phyloP scores from a whole-genome alignment of 768 basidiomycete species.

The Lentinus brumalis region DNA sequence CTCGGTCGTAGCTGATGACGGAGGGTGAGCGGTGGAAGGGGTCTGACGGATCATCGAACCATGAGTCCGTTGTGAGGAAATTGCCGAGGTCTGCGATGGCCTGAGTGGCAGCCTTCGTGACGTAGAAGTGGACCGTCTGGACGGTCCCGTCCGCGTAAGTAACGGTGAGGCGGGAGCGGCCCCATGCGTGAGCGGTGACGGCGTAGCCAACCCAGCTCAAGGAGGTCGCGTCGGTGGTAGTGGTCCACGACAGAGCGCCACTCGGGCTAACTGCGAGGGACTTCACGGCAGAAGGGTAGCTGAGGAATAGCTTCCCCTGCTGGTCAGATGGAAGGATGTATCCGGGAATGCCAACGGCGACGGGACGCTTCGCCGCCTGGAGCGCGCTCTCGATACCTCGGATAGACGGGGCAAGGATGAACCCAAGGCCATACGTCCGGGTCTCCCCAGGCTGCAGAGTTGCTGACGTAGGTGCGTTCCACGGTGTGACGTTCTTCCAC shows the following conservation, averaged over 20 bases:
- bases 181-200: slow-evolving; percentile 46
- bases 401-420: slow-evolving; percentile 52
- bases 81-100: slow-evolving; percentile 51
- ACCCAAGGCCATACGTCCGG: slow-evolving; percentile 56
- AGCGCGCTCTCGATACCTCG: slow-evolving; percentile 50
- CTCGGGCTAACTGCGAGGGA: slow-evolving; percentile 47
- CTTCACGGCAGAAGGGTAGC: slow-evolving; percentile 42
- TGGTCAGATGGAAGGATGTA: slow-evolving; percentile 54
- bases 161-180: slow-evolving; percentile 50
- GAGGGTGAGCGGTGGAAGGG: slow-evolving; percentile 57
- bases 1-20: slow-evolving; percentile 55
- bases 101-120: slow-evolving; percentile 48
- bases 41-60: slow-evolving; percentile 51
- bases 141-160: slow-evolving; percentile 52
- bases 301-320: slow-evolving; percentile 53
- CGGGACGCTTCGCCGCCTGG: slow-evolving; percentile 43
- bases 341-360: slow-evolving; percentile 55
- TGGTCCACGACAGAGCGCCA: slow-evolving; percentile 48
- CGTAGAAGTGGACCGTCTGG: slow-evolving; percentile 56
- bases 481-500: slow-evolving; percentile 52
- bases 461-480: slow-evolving; percentile 55
- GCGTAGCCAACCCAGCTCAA: slow-evolving; percentile 50
- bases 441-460: slow-evolving; percentile 48
- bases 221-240: slow-evolving; percentile 45
- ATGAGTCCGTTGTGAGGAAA: slow-evolving; percentile 56